These are phyloP conservation scores for Ophiognomonia clavigignenti-juglandacearum DNA, from an alignment of 2,329 filamentous ascomycete genomes.

Conservation along the genomic window DNA sequence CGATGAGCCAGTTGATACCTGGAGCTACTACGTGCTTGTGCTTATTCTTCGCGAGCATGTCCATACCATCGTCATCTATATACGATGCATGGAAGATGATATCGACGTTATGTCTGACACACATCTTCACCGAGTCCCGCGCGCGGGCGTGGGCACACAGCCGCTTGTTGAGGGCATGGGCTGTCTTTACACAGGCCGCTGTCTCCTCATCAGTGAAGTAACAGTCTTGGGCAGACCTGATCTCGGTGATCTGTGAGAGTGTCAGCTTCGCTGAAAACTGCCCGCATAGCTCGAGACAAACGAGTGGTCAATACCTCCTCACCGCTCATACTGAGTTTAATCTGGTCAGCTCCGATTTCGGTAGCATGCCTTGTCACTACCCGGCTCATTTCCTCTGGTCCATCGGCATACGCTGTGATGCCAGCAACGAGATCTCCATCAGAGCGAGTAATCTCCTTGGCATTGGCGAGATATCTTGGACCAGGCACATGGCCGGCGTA, in stretches of 20 bases:
- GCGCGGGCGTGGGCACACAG: slow-evolving; percentile 41
- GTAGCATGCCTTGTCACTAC: slow-evolving; percentile 30
- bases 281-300: too few relatives aligned
- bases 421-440: slow-evolving; percentile 38
- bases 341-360: slow-evolving; percentile 36
- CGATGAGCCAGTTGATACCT: slow-evolving; percentile 37
- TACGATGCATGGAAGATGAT: slow-evolving; percentile 43
- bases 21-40: slow-evolving; percentile 35
- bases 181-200: slow-evolving; percentile 42
- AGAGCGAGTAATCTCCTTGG: slow-evolving; percentile 28
- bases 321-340: slow-evolving; percentile 39
- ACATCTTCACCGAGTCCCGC: slow-evolving; percentile 38
- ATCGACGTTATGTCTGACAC: slow-evolving; percentile 38
- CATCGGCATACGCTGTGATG: slow-evolving; percentile 31
- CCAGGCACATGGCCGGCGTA: slow-evolving; percentile 43
- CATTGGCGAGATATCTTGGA: slow-evolving; percentile 42
- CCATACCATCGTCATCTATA: slow-evolving; percentile 36
- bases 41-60: slow-evolving; percentile 34
- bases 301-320: too few relatives aligned
- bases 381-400: slow-evolving; percentile 34
- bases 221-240: slow-evolving; percentile 35
- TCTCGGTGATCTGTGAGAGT: slow-evolving; percentile 22
- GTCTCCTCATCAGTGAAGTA: slow-evolving; percentile 42
- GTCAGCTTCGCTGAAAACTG: too few relatives aligned
- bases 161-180: slow-evolving; percentile 31